Evolutionary conservation across 805 yeast species (phyloP).

Genomic region (Lachancea fermentati): DNA sequence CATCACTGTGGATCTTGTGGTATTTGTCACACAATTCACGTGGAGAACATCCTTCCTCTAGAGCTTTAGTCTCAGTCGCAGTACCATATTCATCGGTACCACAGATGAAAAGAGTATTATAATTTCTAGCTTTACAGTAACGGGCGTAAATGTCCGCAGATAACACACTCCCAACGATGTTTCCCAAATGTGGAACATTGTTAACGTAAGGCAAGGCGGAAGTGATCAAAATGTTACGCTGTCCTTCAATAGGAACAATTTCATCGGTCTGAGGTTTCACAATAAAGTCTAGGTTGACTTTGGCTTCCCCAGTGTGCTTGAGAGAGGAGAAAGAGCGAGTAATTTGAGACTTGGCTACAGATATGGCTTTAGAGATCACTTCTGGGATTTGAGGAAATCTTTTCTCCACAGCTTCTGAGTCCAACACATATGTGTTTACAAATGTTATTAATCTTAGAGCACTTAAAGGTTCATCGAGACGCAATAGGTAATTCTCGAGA

Average conservation of each 20-base stretch:
- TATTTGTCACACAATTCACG: slow-evolving; percentile 86
- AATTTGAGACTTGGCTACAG: slow-evolving; percentile 38
- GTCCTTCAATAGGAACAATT: slow-evolving; percentile 61
- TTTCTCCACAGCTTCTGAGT: slow-evolving; percentile 22
- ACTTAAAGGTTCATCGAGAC: slow-evolving; percentile 30
- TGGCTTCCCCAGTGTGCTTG: slow-evolving; percentile 38
- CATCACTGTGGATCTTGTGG: slow-evolving; percentile 76
- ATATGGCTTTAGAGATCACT: slow-evolving; percentile 41
- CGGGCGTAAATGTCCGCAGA: slow-evolving; percentile 92
- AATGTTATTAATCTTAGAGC: slow-evolving; percentile 56
- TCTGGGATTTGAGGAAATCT: slow-evolving; percentile 24
- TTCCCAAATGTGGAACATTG: slow-evolving; percentile 97
- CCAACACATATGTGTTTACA: slow-evolving; percentile 49
- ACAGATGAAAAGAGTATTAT: slow-evolving; percentile 80
- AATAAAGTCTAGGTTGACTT: slow-evolving; percentile 23
- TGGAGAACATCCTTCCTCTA: slow-evolving; percentile 90
- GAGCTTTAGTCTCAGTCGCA: slow-evolving; percentile 97
- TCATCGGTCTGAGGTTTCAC: slow-evolving; percentile 30
- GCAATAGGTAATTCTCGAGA: slow-evolving; percentile 26
- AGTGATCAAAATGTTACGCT: slow-evolving; percentile 81
- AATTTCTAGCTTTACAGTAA: slow-evolving; percentile 82
- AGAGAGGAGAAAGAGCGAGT: slow-evolving; percentile 27
- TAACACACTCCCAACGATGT: slow-evolving; percentile 90
- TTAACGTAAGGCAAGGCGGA: slow-evolving; percentile 98
- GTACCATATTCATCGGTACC: slow-evolving; percentile 99